Evolutionary conservation across 129 eudicot species (phyloP).

Genomic region (Pittosporum tobira): DNA sequence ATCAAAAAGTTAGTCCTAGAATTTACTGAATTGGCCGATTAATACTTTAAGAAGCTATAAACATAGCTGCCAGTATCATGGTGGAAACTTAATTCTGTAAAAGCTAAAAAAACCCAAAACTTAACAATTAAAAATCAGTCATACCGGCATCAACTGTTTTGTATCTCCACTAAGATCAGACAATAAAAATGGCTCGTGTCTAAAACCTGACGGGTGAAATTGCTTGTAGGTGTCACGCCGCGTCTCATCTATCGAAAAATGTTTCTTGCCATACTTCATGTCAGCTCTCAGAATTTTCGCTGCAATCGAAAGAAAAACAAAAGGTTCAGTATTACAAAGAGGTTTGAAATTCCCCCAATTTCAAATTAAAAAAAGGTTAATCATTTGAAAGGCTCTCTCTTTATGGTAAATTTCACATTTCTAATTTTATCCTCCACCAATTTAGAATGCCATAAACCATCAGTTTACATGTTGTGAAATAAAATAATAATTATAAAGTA

Average conservation of each 20-base stretch:
- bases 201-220: constrained; percentile 25
- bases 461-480: too few relatives aligned
- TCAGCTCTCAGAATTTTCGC: constrained; percentile 18
- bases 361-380: too few relatives aligned
- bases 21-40: neutral
- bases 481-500: too few relatives aligned
- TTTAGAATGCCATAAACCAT: too few relatives aligned
- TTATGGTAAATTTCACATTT: too few relatives aligned
- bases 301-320: neutral
- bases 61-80: neutral
- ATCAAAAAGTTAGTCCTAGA: neutral
- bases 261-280: constrained; percentile 75
- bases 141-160: constrained; percentile 62
- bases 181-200: constrained; percentile 29
- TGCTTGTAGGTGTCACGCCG: constrained; percentile 77
- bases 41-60: neutral
- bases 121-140: neutral
- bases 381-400: too few relatives aligned
- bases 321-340: neutral
- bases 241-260: constrained; percentile 56
- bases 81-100: neutral
- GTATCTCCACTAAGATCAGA: constrained; percentile 42
- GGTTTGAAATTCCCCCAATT: neutral
- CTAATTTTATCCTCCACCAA: too few relatives aligned
- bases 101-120: neutral